Evolutionary conservation across 1,284 basidiomycete species (phyloP).

Genomic region (Macrocystidia cucumis): DNA sequence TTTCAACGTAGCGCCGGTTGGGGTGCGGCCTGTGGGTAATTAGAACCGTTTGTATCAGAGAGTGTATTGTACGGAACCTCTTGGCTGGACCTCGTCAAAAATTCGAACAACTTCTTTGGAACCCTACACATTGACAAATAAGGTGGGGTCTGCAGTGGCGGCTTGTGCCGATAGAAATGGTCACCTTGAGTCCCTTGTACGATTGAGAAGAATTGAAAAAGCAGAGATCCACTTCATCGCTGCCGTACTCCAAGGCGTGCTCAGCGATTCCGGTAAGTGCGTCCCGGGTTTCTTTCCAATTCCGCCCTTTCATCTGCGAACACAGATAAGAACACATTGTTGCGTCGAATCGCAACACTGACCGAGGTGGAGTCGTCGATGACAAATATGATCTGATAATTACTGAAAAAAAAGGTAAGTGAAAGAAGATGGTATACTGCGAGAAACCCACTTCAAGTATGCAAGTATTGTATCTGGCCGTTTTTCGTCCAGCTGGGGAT

Average conservation of each 20-base stretch:
- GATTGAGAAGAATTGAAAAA: slow-evolving; percentile 18
- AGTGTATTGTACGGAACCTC: slow-evolving; percentile 4
- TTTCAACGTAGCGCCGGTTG: slow-evolving; percentile 14
- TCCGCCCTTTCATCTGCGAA: slow-evolving; percentile 12
- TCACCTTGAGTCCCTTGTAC: slow-evolving; percentile 11
- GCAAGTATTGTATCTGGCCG: slow-evolving; percentile 16
- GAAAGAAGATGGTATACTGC: background rate
- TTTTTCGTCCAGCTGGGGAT: slow-evolving; percentile 17
- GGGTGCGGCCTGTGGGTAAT: slow-evolving; percentile 12
- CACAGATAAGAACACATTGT: background rate
- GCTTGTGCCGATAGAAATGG: background rate
- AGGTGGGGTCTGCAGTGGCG: background rate
- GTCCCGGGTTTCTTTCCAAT: slow-evolving; percentile 18
- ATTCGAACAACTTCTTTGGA: slow-evolving; percentile 5
- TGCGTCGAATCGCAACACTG: slow-evolving; percentile 3
- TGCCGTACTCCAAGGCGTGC: slow-evolving; percentile 16
- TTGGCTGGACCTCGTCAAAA: slow-evolving; percentile 8
- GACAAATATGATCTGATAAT: slow-evolving; percentile 19
- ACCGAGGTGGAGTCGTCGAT: slow-evolving; percentile 23
- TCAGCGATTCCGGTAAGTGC: slow-evolving; percentile 20
- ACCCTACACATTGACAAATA: slow-evolving; percentile 2
- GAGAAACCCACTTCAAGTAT: slow-evolving; percentile 16
- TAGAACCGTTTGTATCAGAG: background rate
- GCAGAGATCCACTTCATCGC: slow-evolving; percentile 16
- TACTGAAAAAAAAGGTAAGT: slow-evolving; percentile 8